Conservation (phyloP, 768 basidiomycete species). For the Mycena belliarum region DNA sequence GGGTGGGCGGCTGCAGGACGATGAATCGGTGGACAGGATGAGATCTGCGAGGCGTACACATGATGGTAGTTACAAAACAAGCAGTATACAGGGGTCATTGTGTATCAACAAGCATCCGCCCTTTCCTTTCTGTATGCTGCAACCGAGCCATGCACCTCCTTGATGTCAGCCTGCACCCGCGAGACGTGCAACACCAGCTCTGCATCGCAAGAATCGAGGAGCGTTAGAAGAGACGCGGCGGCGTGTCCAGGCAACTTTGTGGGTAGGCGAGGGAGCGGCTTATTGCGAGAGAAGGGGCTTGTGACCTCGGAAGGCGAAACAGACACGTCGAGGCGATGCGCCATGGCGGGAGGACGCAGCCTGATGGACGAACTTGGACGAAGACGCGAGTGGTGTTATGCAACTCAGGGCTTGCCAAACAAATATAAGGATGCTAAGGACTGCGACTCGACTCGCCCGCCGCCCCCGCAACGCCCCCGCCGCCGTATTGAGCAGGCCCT, state of each 20-base stretch:
- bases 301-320: conserved; percentile 33
- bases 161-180: conserved; percentile 26
- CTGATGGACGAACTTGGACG: too few species aligned
- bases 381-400: not conserved
- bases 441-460: conserved; percentile 29
- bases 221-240: conserved; percentile 31
- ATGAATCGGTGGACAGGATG: not conserved
- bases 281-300: not conserved
- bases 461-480: conserved; percentile 32
- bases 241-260: conserved; percentile 25
- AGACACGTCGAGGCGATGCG: conserved; percentile 29
- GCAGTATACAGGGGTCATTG: conserved; percentile 8
- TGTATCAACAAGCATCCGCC: conserved; percentile 3
- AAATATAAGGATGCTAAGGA: conserved; percentile 10
- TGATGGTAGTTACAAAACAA: conserved; percentile 20
- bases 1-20: conserved; percentile 11
- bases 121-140: conserved; percentile 22
- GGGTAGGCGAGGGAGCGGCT: conserved; percentile 2
- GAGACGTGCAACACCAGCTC: conserved; percentile 30
- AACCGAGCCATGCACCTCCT: conserved; percentile 24
- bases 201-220: conserved; percentile 36
- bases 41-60: conserved; percentile 9
- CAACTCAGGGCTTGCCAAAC: not conserved
- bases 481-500: conserved; percentile 41
- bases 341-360: not conserved